phyloP scores from a whole-genome alignment of 2,329 filamentous ascomycete species.

The Monosporascus sp. region DNA sequence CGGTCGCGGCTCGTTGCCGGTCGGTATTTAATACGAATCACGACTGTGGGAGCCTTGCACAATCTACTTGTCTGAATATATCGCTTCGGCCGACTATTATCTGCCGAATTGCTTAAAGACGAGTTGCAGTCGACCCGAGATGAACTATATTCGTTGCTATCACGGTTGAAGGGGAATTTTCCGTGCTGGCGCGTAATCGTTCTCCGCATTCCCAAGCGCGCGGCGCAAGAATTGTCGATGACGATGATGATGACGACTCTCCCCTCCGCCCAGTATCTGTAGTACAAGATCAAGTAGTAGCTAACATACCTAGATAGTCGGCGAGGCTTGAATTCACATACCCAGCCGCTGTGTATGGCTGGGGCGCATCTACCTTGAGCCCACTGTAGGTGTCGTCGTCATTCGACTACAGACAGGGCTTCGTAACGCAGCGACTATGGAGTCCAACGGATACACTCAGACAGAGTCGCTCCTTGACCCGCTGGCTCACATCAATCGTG shows the following conservation, averaged over 20 bases:
- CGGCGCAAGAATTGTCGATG: background rate
- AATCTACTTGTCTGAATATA: too few species aligned
- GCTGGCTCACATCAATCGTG: slow-evolving; percentile 25
- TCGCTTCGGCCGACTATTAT: too few species aligned
- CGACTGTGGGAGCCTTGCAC: background rate
- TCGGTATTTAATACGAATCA: background rate
- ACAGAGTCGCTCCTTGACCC: slow-evolving; percentile 28
- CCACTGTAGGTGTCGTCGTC: slow-evolving; percentile 14
- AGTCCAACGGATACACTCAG: slow-evolving; percentile 27
- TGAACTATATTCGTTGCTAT: too few species aligned
- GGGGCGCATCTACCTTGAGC: slow-evolving; percentile 9
- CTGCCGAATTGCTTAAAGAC: too few species aligned
- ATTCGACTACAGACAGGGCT: slow-evolving; percentile 8
- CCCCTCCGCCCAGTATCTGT: background rate
- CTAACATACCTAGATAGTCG: background rate
- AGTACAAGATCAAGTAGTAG: background rate
- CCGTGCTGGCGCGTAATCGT: too few species aligned
- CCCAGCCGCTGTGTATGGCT: slow-evolving; percentile 1
- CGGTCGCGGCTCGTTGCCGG: background rate
- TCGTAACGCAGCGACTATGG: slow-evolving; percentile 19
- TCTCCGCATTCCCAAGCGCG: too few species aligned
- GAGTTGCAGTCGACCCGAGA: too few species aligned
- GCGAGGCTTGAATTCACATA: background rate
- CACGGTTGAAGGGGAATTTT: too few species aligned
- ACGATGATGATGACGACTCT: background rate